Evolutionary conservation across 129 eudicot species (phyloP), one percentile per base, ranked within the genome.

Genomic region (Lactuca saligna): DNA sequence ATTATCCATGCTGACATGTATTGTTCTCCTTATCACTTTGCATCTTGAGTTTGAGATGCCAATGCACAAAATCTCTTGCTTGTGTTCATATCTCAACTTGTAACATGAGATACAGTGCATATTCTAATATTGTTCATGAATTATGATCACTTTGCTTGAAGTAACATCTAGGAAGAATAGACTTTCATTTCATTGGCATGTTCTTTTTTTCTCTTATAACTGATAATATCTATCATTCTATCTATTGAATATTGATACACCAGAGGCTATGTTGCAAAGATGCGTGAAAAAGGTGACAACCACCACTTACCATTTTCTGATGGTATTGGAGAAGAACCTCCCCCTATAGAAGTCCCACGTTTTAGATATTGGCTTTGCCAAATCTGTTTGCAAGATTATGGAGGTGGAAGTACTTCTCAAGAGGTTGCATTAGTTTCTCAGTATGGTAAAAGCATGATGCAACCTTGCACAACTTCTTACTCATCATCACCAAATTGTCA

Each of bases 241-340:
- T n/a, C n/a, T n/a, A n/a, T n/a, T n/a, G n/a, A n/a, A n/a, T n/a
- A 29, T 63, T 44, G n/a, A 77, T 75, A 14, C 57, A 77, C 79
- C 98, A 92, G 98, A 62, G 89, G 91, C 20, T 92, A 77, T 72
- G 91, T 75, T 17, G 78, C 87, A 57, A 89, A 76, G 15, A 83
- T 82, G 89, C 76, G 98, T n/a, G 74, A 70, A 72, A 82, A 55
- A 48, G 84, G 86, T 60, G 37, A 59, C 41, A 81, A 63, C 17
- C 61, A 58, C n/a, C 79, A 78, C 65, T 48, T 69, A 16, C 96
- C 89, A 4, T 86, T 80, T 72, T 31, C 72, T 8, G 79, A 17
- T 3, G 10, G 5, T 54, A 54, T n/a, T 54, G 57, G 57, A n/a
- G 57, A 80, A 42, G 62, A 73, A 59, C 89, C 88, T 12, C 89